Base-by-base conservation (phyloP, 306 rosid genomes). In the Acacia melanoxylon region DNA sequence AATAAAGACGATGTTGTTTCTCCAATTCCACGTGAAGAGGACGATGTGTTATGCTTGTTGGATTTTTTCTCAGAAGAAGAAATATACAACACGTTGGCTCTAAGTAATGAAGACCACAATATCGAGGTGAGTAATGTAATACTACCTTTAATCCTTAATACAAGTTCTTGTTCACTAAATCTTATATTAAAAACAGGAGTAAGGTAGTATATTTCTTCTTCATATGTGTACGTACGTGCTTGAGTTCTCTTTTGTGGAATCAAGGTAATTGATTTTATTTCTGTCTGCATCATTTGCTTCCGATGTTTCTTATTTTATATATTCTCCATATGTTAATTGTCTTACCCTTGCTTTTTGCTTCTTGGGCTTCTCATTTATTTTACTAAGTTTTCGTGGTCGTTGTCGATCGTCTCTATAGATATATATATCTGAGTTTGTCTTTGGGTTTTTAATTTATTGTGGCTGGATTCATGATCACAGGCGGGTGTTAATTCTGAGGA, bases 101-200 rank as follows among this genome's bases (percentile, higher is more conserved):
- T 29, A 14, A 14, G 41, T 37, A 37, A 29, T 29, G 69, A 10
- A 63, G 1, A 15, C 41, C 15, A 63, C 69, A 5, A 63, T 13
- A 29, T n/a, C 2, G 20, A 63, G 94, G 97, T 90, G 27, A 22
- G 13, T 17, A 20, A 69, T 5, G 58, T 46, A 14, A 44, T 44
- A 3, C 8, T 37, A 5, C 5, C 56, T 46, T 2, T 14, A 14
- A 3, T 45, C 14, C 0, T 10, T 8, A 7, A 46, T 46, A 37
- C 5, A 37, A 37, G 8, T 5, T 37, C 41, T 37, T 0, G 41
- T 37, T 35, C 6, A 37, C 41, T 5, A 37, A 37, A 37, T 37
- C 41, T 37, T 37, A 37, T 4, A 35, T 35, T 35, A 35, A 35
- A 35, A 5, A 4, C 1, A 0, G 40, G 40, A 35, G 40, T 35